Percentiles rank a stretch among this genome's conserved stretches.
Evolutionary conservation across 306 rosid species (phyloP).

Genomic region (Quercus parvula): DNA sequence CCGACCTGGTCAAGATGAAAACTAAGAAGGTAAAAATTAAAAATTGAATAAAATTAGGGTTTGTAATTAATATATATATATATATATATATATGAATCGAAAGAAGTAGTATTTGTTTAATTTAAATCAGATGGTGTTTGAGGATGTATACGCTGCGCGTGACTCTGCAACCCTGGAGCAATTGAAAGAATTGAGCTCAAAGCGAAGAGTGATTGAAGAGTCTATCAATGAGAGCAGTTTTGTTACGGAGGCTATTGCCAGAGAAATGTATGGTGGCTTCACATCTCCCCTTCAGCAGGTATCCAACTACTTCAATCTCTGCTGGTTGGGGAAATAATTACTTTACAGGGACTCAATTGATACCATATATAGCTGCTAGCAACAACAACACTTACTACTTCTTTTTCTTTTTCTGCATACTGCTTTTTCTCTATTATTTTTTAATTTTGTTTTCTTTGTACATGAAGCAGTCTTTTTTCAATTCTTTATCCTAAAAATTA

Average conservation of each 20-base stretch:
- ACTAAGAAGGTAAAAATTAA: conserved; percentile 54
- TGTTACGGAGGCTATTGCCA: conserved; percentile 70
- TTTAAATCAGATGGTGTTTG: conserved; percentile 57
- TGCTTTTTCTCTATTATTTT: too few relatives aligned
- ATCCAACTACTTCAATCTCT: background rate
- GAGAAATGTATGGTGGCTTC: conserved; percentile 78
- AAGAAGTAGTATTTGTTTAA: too few relatives aligned
- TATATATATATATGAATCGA: background rate
- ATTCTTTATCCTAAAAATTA: too few relatives aligned
- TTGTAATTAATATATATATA: background rate
- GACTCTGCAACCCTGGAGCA: conserved; percentile 77
- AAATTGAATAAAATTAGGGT: background rate
- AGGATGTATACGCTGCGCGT: conserved; percentile 46
- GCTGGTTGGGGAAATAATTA: too few relatives aligned
- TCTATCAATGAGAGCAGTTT: conserved; percentile 55
- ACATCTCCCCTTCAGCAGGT: conserved; percentile 70
- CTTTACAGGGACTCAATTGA: too few relatives aligned
- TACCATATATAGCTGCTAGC: too few relatives aligned
- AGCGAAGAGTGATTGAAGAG: conserved; percentile 67
- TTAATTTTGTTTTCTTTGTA: too few relatives aligned
- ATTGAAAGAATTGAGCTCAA: conserved; percentile 73
- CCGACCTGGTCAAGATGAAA: conserved; percentile 57
- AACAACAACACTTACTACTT: too few relatives aligned
- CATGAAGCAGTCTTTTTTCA: background rate
- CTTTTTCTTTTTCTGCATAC: too few relatives aligned